phyloP scores from a whole-genome alignment of 176 grass and related monocot species.

The Aegilops longissima region DNA sequence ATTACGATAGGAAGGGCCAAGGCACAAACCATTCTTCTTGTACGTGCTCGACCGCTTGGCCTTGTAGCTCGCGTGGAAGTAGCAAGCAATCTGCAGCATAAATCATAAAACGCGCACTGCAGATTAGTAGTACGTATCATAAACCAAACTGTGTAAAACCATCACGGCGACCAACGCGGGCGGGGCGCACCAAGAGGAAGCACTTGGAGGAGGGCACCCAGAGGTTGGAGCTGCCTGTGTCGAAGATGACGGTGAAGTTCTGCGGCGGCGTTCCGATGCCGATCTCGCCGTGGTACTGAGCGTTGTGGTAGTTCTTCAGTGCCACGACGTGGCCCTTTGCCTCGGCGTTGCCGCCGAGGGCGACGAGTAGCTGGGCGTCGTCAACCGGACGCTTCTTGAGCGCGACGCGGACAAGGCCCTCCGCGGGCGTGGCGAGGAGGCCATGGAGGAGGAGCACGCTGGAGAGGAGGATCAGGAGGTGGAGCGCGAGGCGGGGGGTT shows the following conservation, averaged over 20 bases:
- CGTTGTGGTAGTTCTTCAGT: conserved; percentile 83
- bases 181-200: conserved; percentile 56
- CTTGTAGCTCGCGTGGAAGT: conserved; percentile 68
- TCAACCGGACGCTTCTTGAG: conserved; percentile 55
- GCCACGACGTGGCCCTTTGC: conserved; percentile 52
- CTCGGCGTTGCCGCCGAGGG: conserved; percentile 20
- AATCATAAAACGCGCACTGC: background rate
- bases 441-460: conserved; percentile 39
- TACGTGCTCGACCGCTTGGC: conserved; percentile 61
- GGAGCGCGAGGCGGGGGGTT: conserved; percentile 21
- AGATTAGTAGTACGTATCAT: background rate
- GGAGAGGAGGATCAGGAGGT: conserved; percentile 30
- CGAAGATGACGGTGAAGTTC: conserved; percentile 91
- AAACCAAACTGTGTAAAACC: background rate
- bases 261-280: conserved; percentile 68
- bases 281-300: conserved; percentile 86
- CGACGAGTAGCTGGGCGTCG: conserved; percentile 28
- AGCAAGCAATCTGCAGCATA: conserved; percentile 67
- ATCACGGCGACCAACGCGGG: background rate
- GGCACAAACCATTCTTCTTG: conserved; percentile 57
- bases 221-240: conserved; percentile 88
- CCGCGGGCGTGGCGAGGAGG: conserved; percentile 34
- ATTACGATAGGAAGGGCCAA: background rate
- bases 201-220: conserved; percentile 97
- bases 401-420: conserved; percentile 51